phyloP scores from a whole-genome alignment of 352 stramenopile species.

The Phytophthora brassicae region DNA sequence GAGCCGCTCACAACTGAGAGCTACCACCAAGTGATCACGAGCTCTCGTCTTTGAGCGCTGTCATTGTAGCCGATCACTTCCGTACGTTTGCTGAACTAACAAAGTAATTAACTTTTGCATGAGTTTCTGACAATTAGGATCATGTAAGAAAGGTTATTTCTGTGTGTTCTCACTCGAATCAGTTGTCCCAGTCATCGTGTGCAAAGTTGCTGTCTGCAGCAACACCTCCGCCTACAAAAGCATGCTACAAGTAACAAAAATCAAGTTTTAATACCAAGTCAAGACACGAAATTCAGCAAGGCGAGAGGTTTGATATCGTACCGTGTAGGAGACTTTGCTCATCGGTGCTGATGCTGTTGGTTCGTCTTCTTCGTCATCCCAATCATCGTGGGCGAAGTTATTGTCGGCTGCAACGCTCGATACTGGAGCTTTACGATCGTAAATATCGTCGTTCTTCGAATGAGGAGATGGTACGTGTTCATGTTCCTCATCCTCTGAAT shows the following conservation, averaged over 20 bases:
- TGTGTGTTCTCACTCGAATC: neutral
- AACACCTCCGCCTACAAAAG: constrained; percentile 38
- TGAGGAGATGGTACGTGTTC: constrained; percentile 9
- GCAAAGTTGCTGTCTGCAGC: constrained; percentile 68
- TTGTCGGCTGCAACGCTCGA: constrained; percentile 50
- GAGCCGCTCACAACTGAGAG: constrained; percentile 55
- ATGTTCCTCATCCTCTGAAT: constrained; percentile 54
- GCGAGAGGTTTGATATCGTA: constrained; percentile 16
- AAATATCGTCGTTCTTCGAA: constrained; percentile 10
- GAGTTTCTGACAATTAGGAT: neutral
- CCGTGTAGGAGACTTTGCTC: constrained; percentile 35
- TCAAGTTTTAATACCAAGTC: constrained; percentile 3
- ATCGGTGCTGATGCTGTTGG: neutral
- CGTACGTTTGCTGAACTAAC: constrained; percentile 7
- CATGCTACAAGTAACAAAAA: constrained; percentile 6
- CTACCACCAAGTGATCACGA: constrained; percentile 55
- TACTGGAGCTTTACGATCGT: constrained; percentile 14
- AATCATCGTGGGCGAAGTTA: constrained; percentile 82
- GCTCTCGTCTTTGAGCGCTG: constrained; percentile 48
- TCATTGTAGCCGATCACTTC: constrained; percentile 2
- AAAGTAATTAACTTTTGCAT: constrained; percentile 6
- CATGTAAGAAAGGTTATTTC: neutral
- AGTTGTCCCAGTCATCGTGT: constrained; percentile 67
- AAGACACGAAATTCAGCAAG: neutral
- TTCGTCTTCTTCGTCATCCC: constrained; percentile 56